Evolutionary conservation across 2,329 filamentous ascomycete species (phyloP), one percentile per base, ranked within the genome.

Genomic region (Pyrenophora tritici-repentis): DNA sequence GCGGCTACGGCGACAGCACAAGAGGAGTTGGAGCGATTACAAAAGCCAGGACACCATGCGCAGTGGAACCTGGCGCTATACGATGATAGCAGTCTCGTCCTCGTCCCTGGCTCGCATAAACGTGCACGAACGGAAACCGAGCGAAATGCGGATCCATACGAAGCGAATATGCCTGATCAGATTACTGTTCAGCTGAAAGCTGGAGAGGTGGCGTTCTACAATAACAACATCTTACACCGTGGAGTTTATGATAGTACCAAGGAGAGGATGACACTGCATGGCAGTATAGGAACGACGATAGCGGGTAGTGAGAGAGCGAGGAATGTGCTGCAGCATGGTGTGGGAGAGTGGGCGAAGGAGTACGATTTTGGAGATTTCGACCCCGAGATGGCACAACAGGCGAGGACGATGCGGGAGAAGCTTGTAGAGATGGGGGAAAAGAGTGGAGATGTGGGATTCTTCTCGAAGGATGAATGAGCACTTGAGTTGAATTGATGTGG

Each of bases 21-120:
- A 16, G 85, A 92, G 65, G 91, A 96, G 72, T 66, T 83, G 35
- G 74, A 74, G 37, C 76, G 87, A 22, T 75, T 95, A 43, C 67
- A 71, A 1, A 76, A 82, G 54, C 82, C 85, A 0, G 85, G 86
- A 49, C 85, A 82, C 63, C 90, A 94, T 64, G 87, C 90, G 32
- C 91, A 96, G 76, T 96, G 90, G 83, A 96, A 96, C 71, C 79
- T 96, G 36, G 87, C 91, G 6, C 78, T 96, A 6, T 91, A 85
- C 68, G 83, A 87, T 31, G 91, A 96, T 69, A 78, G 81, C 12
- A 61, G 54, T 36, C 87, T 96, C 6, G 76, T 96, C 6, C 85
- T 94, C 0, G 83, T 96, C 0, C 91, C 91, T 0, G 89, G 88
- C 0, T 89, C 86, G 4, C 91, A 96, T 71, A 75, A 70, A 22